Evolutionary conservation across 164 flowering plant species (phyloP).

Genomic region (Hamamelis virginiana): DNA sequence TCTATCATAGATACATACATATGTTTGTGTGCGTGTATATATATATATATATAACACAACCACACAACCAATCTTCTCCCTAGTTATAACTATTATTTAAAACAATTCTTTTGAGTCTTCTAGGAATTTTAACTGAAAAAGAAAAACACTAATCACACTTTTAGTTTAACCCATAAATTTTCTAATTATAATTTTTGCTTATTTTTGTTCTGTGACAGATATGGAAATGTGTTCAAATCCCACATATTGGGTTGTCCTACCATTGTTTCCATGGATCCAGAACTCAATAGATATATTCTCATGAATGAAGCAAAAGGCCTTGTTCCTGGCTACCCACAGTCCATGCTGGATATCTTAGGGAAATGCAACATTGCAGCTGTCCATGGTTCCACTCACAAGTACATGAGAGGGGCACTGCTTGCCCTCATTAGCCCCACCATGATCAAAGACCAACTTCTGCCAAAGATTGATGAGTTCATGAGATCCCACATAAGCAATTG

Average conservation of each 20-base stretch:
- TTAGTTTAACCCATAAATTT: no score
- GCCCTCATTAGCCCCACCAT: conserved; percentile 64
- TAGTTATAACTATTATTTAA: no score
- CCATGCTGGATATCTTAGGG: conserved; percentile 88
- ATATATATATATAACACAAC: no score
- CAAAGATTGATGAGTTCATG: conserved; percentile 82
- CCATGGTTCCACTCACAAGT: conserved; percentile 73
- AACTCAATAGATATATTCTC: conserved; percentile 80
- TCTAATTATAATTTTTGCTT: not conserved
- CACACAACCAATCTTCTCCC: no score
- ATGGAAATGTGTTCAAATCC: conserved; percentile 85
- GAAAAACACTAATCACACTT: no score
- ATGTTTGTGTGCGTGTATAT: no score
- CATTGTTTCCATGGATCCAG: conserved; percentile 93
- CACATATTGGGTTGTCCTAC: conserved; percentile 92
- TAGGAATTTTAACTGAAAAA: not conserved
- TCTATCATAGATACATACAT: no score
- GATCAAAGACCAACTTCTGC: conserved; percentile 69
- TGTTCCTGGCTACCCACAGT: conserved; percentile 94
- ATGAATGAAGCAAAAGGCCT: conserved; percentile 89
- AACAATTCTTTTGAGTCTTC: not conserved
- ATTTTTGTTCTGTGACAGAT: conserved; percentile 40
- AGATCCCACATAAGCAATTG: conserved; percentile 67
- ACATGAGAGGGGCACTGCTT: conserved; percentile 86
- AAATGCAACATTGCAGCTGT: conserved; percentile 88